Conservation (phyloP, 139 green algal species). For the Gonium pectorale region DNA sequence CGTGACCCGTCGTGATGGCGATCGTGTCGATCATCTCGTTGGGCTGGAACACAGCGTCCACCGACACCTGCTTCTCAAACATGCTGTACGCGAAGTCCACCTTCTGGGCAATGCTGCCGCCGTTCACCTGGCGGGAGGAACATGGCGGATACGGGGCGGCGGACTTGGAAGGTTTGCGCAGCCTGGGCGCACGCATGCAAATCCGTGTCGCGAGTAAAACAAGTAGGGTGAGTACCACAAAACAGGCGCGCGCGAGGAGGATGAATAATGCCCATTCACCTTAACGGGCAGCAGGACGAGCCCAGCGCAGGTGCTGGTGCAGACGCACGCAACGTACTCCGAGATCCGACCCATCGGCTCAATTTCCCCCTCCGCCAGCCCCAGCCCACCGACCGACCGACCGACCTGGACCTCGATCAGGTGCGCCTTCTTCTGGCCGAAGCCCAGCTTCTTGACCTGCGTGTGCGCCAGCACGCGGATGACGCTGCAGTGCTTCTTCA, state of each 20-base stretch:
- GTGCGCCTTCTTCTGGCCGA: slow-evolving; percentile 98
- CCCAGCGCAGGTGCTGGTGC: too few relatives aligned
- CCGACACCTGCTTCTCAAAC: slow-evolving; percentile 95
- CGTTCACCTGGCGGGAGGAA: slow-evolving; percentile 86
- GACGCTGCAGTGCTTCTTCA: slow-evolving; percentile 95
- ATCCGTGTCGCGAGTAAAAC: too few relatives aligned
- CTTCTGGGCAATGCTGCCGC: slow-evolving; percentile 92
- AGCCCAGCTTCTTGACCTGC: slow-evolving; percentile 89
- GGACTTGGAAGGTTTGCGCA: too few relatives aligned
- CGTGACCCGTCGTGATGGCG: slow-evolving; percentile 95
- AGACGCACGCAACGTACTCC: too few relatives aligned
- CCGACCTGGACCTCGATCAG: slow-evolving; percentile 97
- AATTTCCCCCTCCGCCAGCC: too few relatives aligned
- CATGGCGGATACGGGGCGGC: too few relatives aligned
- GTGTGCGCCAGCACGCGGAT: slow-evolving; percentile 96
- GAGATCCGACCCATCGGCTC: too few relatives aligned
- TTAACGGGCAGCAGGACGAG: too few relatives aligned
- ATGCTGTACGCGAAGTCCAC: slow-evolving; percentile 95
- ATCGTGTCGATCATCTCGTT: slow-evolving; percentile 99
- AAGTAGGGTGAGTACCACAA: background rate
- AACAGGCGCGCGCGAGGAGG: too few relatives aligned
- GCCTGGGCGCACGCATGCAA: too few relatives aligned
- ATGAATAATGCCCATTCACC: too few relatives aligned
- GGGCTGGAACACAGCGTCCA: slow-evolving; percentile 90
- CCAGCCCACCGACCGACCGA: too few relatives aligned